A percentile compares a stretch with the other conserved stretches of the same genome.
phyloP scores from a whole-genome alignment of 179 eudicot genomes.

The Gypsophila paniculata region DNA sequence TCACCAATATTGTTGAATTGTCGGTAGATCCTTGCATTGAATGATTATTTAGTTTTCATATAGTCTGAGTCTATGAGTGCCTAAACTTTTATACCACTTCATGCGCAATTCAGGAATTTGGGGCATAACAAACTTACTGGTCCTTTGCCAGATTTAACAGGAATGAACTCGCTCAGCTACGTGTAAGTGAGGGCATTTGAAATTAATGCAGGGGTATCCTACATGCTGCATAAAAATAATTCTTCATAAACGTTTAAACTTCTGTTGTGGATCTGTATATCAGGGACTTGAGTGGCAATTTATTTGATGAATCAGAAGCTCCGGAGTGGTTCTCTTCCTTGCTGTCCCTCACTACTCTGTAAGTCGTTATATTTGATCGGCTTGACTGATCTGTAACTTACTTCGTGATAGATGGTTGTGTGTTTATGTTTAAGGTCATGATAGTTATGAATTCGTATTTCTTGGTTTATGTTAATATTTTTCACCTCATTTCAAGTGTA shows the following conservation, averaged over 20 bases:
- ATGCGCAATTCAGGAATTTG: constrained; percentile 49
- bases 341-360: constrained; percentile 69
- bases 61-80: not conserved
- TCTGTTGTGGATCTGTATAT: constrained; percentile 15
- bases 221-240: not conserved
- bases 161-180: constrained; percentile 64
- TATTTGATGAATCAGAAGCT: constrained; percentile 55
- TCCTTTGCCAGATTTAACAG: constrained; percentile 58
- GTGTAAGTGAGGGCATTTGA: constrained; percentile 47
- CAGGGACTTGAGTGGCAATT: constrained; percentile 87
- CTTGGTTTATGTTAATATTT: not conserved
- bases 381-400: not conserved
- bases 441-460: not conserved
- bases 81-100: not conserved
- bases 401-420: not conserved
- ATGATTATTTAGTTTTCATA: not conserved
- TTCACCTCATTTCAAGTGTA: not conserved
- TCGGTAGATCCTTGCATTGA: constrained; percentile 37
- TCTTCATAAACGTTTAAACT: not conserved
- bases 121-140: constrained; percentile 71
- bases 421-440: not conserved
- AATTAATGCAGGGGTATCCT: constrained; percentile 1
- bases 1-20: constrained; percentile 58
- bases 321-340: constrained; percentile 77
- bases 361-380: constrained; percentile 26